These are phyloP conservation scores for Cairneyella variabilis DNA, from an alignment of 495 filamentous ascomycete species.

Conservation along the genomic window DNA sequence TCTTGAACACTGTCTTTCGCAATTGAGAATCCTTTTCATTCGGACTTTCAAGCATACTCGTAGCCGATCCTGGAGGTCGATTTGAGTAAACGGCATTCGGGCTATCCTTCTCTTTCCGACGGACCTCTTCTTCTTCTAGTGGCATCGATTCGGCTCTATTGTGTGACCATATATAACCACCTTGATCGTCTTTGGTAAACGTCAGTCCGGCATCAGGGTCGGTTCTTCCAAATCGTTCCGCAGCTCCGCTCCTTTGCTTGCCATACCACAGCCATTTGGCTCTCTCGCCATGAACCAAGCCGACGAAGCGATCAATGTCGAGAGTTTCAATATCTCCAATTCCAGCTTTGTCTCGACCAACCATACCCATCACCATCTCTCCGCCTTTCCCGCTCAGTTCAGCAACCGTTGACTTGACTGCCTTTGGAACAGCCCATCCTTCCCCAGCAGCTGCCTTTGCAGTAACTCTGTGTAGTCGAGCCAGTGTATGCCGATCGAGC, in stretches of 20 bases:
- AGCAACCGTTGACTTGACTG: slow-evolving; percentile 91
- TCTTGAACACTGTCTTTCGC: slow-evolving; percentile 69
- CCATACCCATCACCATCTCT: slow-evolving; percentile 90
- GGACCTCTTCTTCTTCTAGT: slow-evolving; percentile 44
- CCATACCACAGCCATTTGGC: slow-evolving; percentile 94
- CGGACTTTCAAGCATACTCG: slow-evolving; percentile 38
- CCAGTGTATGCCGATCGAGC: slow-evolving; percentile 78
- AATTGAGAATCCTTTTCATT: slow-evolving; percentile 63
- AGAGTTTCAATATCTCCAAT: slow-evolving; percentile 90
- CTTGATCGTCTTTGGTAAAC: slow-evolving; percentile 64
- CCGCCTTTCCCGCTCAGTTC: slow-evolving; percentile 94
- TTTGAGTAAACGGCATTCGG: slow-evolving; percentile 30
- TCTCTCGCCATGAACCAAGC: slow-evolving; percentile 70
- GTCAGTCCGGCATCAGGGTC: slow-evolving; percentile 51
- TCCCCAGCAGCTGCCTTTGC: slow-evolving; percentile 85
- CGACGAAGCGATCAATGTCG: slow-evolving; percentile 80
- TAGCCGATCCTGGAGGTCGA: slow-evolving; percentile 35
- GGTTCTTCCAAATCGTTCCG: slow-evolving; percentile 46
- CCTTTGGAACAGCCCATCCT: slow-evolving; percentile 69
- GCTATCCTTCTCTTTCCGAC: slow-evolving; percentile 38
- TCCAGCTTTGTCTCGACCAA: slow-evolving; percentile 83
- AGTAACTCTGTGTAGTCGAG: slow-evolving; percentile 73
- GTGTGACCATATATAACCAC: slow-evolving; percentile 59
- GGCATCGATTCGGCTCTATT: slow-evolving; percentile 45
- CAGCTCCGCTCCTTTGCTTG: slow-evolving; percentile 60